Conservation (phyloP, 768 basidiomycete genomes). For the Termitomyces sp. region DNA sequence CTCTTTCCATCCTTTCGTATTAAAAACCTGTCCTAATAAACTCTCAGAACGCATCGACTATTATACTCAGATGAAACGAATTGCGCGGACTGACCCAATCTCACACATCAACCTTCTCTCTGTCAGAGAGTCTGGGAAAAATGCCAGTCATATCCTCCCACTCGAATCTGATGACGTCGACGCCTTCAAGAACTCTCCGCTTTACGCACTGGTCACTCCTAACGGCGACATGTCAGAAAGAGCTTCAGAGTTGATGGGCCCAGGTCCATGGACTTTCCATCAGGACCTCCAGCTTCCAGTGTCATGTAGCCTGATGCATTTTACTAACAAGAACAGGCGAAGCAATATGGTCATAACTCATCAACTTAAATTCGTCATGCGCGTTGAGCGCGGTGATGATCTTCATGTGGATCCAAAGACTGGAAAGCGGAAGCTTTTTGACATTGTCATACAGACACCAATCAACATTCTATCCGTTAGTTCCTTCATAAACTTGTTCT, state of each 20-base stretch:
- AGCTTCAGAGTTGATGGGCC: constrained; percentile 62
- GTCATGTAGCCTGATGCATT: constrained; percentile 58
- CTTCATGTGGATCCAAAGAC: constrained; percentile 53
- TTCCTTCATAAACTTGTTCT: constrained; percentile 6
- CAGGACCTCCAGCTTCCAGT: constrained; percentile 65
- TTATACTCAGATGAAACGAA: constrained; percentile 61
- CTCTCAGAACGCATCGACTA: constrained; percentile 77
- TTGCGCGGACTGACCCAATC: constrained; percentile 67
- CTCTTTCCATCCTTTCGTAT: constrained; percentile 13
- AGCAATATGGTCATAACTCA: constrained; percentile 78
- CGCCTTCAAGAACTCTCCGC: constrained; percentile 62
- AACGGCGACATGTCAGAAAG: constrained; percentile 53
- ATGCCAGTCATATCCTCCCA: constrained; percentile 67
- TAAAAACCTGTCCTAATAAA: not conserved
- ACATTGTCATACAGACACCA: constrained; percentile 83
- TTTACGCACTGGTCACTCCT: constrained; percentile 45
- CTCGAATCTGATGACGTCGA: constrained; percentile 67
- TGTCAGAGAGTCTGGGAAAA: constrained; percentile 53
- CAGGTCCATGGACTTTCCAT: constrained; percentile 86
- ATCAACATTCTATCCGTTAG: constrained; percentile 85
- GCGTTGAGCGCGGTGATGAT: constrained; percentile 82
- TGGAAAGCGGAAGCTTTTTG: constrained; percentile 78
- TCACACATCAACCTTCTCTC: constrained; percentile 58
- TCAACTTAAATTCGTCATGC: constrained; percentile 73
- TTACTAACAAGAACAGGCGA: constrained; percentile 75